A percentile compares a stretch with the other conserved stretches of the same genome.
phyloP scores from a whole-genome alignment of 129 eudicot species.

The Ambrosia artemisiifolia region DNA sequence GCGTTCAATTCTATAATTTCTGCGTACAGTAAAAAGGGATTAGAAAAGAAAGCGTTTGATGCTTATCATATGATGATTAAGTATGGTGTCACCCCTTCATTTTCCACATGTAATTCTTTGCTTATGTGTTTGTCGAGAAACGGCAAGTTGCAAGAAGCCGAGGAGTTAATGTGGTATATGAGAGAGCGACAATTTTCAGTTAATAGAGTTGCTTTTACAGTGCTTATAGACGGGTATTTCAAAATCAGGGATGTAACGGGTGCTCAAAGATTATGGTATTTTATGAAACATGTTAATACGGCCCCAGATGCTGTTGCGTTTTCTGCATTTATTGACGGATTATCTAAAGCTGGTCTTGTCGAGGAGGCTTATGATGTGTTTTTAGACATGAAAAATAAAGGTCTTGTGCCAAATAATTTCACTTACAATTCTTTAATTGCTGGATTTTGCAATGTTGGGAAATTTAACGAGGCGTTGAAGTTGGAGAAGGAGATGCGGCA shows the following conservation, averaged over 20 bases:
- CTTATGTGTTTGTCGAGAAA: slow-evolving; percentile 60
- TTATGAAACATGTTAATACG: slow-evolving; percentile 46
- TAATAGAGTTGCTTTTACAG: slow-evolving; percentile 65
- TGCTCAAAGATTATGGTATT: slow-evolving; percentile 73
- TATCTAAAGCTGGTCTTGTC: slow-evolving; percentile 60
- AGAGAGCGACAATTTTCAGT: slow-evolving; percentile 52
- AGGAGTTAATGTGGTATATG: slow-evolving; percentile 62
- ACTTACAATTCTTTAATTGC: slow-evolving; percentile 76
- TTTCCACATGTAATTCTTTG: slow-evolving; percentile 71
- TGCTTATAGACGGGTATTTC: slow-evolving; percentile 75
- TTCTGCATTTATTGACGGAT: slow-evolving; percentile 76
- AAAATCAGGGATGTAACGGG: slow-evolving; percentile 56
- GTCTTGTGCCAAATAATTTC: slow-evolving; percentile 73
- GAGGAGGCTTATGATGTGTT: slow-evolving; percentile 59
- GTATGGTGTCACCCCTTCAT: slow-evolving; percentile 57
- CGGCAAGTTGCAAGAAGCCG: slow-evolving; percentile 70
- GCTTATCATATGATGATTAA: slow-evolving; percentile 61
- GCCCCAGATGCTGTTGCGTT: slow-evolving; percentile 83
- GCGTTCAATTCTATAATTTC: slow-evolving; percentile 77
- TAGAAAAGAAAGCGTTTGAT: slow-evolving; percentile 69
- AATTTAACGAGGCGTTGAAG: slow-evolving; percentile 53
- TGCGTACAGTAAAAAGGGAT: slow-evolving; percentile 69
- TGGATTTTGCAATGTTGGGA: slow-evolving; percentile 60
- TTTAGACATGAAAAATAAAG: slow-evolving; percentile 57
- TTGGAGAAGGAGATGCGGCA: slow-evolving; percentile 76